Percentiles rank a stretch among this genome's conserved stretches.
Evolutionary conservation across 495 filamentous ascomycete genomes (phyloP).

Genomic region (Parathielavia appendiculata): DNA sequence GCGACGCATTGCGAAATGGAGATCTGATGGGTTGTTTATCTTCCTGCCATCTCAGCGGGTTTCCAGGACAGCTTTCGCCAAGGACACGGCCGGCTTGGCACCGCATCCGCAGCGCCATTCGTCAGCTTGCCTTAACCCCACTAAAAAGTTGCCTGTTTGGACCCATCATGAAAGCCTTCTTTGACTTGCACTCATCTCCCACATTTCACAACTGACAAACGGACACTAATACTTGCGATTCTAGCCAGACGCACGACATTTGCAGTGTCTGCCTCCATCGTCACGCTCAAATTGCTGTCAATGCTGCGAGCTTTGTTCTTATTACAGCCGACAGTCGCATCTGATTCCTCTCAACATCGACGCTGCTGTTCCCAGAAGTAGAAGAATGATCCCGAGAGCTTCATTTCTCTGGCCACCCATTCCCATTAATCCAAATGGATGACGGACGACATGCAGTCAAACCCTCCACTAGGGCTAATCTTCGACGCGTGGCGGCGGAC

Average conservation of each 20-base stretch:
- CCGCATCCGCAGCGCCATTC: not conserved
- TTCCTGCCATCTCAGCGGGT: slow-evolving; percentile 20
- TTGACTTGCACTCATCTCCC: not conserved
- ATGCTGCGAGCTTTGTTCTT: slow-evolving; percentile 4
- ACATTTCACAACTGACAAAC: not conserved
- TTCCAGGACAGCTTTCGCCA: slow-evolving; percentile 21
- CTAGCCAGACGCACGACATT: not conserved
- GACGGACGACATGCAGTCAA: slow-evolving; percentile 13
- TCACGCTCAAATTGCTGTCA: not conserved
- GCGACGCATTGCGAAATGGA: slow-evolving; percentile 1
- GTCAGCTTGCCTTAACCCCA: slow-evolving; percentile 1
- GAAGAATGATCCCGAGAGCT: slow-evolving; percentile 23
- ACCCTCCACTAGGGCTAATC: slow-evolving; percentile 4
- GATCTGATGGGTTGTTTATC: slow-evolving; percentile 27
- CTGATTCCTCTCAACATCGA: not conserved
- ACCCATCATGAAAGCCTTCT: not conserved
- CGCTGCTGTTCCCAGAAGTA: not conserved
- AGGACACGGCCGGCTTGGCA: not conserved
- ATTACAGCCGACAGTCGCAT: not conserved
- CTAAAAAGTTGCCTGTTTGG: slow-evolving; percentile 19
- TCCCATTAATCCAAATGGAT: slow-evolving; percentile 28
- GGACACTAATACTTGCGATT: not conserved
- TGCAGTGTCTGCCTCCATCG: not conserved
- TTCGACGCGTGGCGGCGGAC: slow-evolving; percentile 17
- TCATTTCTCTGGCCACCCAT: slow-evolving; percentile 1